phyloP scores from a whole-genome alignment of 176 grass and related monocot species.

The Luzula sylvatica region DNA sequence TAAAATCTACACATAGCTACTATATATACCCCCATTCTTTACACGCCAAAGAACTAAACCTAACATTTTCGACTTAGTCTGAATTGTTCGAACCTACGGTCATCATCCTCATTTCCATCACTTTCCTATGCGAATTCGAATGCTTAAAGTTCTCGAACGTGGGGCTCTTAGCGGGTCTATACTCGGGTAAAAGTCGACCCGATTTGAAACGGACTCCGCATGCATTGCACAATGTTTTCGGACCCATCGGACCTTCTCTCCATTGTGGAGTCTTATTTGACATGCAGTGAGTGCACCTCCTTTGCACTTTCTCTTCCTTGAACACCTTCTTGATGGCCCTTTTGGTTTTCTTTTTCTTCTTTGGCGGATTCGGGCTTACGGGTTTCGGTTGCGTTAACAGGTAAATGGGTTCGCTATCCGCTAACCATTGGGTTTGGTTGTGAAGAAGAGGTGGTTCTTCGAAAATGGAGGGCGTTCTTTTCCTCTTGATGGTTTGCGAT shows the following conservation, averaged over 20 bases:
- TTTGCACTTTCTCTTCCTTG: conserved; percentile 28
- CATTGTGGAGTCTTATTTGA: conserved; percentile 53
- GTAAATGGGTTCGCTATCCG: conserved; percentile 86
- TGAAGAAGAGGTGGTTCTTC: conserved; percentile 36
- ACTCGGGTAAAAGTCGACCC: conserved; percentile 75
- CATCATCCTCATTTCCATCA: conserved; percentile 74
- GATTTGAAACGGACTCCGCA: conserved; percentile 69
- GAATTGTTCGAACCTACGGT: conserved; percentile 6
- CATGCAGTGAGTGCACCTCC: conserved; percentile 69
- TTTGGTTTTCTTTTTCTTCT: conserved; percentile 19
- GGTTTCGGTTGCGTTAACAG: conserved; percentile 43
- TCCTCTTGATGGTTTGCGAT: conserved; percentile 13
- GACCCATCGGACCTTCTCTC: conserved; percentile 53
- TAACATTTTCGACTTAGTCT: conserved; percentile 10
- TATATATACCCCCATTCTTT: conserved; percentile 18
- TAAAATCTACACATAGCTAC: conserved; percentile 16
- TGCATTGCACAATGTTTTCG: conserved; percentile 44
- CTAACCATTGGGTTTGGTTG: conserved; percentile 73
- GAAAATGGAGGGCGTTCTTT: conserved; percentile 20
- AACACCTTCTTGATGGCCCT: background rate
- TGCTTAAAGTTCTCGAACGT: conserved; percentile 76
- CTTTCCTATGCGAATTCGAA: conserved; percentile 97
- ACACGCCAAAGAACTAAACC: conserved; percentile 4
- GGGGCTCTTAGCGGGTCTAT: conserved; percentile 86
- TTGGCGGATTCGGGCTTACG: conserved; percentile 8